These are phyloP conservation scores for Melampsora larici-populina DNA, from an alignment of 1,284 basidiomycete genomes.

Conservation along the genomic window DNA sequence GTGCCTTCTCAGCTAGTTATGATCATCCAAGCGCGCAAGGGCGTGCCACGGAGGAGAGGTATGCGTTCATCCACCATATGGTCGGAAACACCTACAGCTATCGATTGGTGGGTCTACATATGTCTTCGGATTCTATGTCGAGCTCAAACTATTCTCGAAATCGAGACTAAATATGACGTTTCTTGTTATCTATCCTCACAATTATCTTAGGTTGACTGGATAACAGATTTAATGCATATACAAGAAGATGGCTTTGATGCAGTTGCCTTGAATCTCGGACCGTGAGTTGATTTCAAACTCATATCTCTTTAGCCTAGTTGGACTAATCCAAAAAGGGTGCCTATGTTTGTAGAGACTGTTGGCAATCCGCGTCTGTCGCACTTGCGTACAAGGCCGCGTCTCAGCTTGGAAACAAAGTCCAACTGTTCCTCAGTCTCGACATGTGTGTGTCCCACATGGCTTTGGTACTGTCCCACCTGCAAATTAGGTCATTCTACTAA, in stretches of 20 bases:
- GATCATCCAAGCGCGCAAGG: too few relatives aligned
- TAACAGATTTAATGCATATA: background rate
- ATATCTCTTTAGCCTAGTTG: background rate
- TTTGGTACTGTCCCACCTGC: background rate
- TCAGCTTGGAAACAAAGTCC: background rate
- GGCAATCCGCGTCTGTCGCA: background rate
- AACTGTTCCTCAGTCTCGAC: background rate
- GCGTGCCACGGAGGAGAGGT: too few relatives aligned
- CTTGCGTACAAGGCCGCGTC: background rate
- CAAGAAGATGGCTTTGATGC: background rate
- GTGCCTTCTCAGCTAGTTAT: too few relatives aligned
- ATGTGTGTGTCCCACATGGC: background rate
- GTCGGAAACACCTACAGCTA: too few relatives aligned
- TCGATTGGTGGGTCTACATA: too few relatives aligned
- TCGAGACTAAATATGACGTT: too few relatives aligned
- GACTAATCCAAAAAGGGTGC: too few relatives aligned
- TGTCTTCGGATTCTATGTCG: too few relatives aligned
- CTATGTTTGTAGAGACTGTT: background rate
- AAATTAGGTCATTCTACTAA: background rate
- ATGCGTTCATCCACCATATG: too few relatives aligned
- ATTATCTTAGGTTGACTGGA: background rate
- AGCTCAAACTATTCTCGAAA: too few relatives aligned
- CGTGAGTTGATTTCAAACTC: background rate
- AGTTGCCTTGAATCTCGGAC: background rate
- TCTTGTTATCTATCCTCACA: too few relatives aligned